Evolutionary conservation across 495 filamentous ascomycete genomes (phyloP).

Genomic region (Glonium stellatum): DNA sequence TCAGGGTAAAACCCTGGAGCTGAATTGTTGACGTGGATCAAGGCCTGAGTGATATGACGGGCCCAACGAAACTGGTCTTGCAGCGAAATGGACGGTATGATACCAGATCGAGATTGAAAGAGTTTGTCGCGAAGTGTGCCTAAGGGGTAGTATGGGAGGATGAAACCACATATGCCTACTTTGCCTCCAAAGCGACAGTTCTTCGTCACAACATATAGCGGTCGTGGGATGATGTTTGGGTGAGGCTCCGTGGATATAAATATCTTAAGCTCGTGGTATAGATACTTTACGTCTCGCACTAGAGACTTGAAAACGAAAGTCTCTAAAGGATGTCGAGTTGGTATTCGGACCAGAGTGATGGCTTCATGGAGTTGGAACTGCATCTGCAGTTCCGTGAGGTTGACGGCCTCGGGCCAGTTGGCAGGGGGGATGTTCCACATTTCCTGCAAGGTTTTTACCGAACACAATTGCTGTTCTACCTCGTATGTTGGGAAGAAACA

Average conservation of each 20-base stretch:
- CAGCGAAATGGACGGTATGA: constrained; percentile 6
- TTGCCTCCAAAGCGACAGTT: constrained; percentile 33
- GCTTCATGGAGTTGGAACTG: constrained; percentile 14
- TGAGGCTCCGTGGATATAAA: constrained; percentile 29
- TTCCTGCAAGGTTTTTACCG: constrained; percentile 8
- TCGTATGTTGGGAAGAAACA: constrained; percentile 16
- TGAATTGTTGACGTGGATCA: constrained; percentile 33
- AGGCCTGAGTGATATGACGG: constrained; percentile 27
- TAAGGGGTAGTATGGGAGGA: constrained; percentile 30
- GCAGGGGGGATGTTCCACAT: constrained; percentile 6
- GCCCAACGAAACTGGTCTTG: constrained; percentile 30
- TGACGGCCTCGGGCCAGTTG: constrained; percentile 7
- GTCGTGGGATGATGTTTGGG: constrained; percentile 29
- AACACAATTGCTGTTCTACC: constrained; percentile 11
- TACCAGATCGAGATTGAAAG: not conserved
- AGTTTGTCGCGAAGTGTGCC: constrained; percentile 32
- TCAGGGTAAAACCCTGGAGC: constrained; percentile 35
- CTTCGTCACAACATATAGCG: constrained; percentile 33
- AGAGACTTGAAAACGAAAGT: constrained; percentile 23
- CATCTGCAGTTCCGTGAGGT: constrained; percentile 8
- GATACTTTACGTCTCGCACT: constrained; percentile 26
- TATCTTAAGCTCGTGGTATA: constrained; percentile 29
- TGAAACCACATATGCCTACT: constrained; percentile 34
- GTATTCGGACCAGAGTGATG: constrained; percentile 16
- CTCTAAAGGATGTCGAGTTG: not conserved